phyloP scores from a whole-genome alignment of 2,329 filamentous ascomycete genomes.

The Sporothrix protearum region DNA sequence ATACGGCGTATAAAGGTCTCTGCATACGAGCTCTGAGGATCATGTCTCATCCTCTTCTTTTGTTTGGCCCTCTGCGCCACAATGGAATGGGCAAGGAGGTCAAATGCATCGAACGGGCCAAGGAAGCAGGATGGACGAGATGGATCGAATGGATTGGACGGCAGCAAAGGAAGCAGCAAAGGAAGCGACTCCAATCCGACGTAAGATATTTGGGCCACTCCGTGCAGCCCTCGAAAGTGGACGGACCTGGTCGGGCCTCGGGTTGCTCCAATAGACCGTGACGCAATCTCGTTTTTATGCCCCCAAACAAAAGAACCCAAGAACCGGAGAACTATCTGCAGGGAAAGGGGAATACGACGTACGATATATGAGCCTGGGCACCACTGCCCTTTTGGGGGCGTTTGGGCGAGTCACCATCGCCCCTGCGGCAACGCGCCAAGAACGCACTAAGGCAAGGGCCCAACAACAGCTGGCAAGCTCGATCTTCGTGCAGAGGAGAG shows the following conservation, averaged over 20 bases:
- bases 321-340: background rate
- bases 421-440: no score
- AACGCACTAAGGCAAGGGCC: no score
- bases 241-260: background rate
- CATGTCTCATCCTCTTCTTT: background rate
- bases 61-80: background rate
- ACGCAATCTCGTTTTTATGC: conserved; percentile 12
- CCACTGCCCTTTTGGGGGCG: background rate
- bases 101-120: background rate
- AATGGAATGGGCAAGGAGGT: background rate
- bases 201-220: background rate
- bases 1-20: background rate
- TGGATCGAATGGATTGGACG: background rate
- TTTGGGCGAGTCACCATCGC: background rate
- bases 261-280: conserved; percentile 7
- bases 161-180: no score
- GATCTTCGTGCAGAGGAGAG: no score
- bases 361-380: background rate
- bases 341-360: background rate
- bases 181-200: background rate
- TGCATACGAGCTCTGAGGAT: background rate
- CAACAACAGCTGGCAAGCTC: no score
- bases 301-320: background rate
- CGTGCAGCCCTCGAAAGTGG: background rate
- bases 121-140: background rate